These are phyloP conservation scores for Dryadomyces sulphureus DNA, from an alignment of 2,329 filamentous ascomycete species.

Conservation along the genomic window DNA sequence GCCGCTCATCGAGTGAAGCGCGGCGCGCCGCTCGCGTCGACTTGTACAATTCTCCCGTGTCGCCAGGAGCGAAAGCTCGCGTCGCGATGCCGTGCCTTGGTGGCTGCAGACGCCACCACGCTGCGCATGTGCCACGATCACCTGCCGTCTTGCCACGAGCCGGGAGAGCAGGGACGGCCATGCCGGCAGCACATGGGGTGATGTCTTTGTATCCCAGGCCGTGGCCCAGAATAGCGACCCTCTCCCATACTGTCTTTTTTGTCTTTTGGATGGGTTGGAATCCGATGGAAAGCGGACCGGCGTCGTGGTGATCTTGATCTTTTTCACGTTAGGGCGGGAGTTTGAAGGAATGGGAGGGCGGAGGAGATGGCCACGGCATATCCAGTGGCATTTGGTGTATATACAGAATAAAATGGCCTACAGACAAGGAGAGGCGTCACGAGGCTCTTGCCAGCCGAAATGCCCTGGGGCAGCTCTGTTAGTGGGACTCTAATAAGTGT, in stretches of 20 bases:
- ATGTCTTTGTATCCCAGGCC: too few species aligned
- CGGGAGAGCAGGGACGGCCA: not conserved
- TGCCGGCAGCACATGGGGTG: too few species aligned
- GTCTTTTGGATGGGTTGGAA: not conserved
- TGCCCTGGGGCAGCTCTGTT: too few species aligned
- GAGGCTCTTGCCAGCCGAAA: too few species aligned
- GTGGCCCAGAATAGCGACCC: too few species aligned
- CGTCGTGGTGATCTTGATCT: not conserved
- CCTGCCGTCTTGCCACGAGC: not conserved
- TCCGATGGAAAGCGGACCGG: not conserved
- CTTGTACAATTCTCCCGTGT: not conserved
- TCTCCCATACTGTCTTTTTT: not conserved
- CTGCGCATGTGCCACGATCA: not conserved
- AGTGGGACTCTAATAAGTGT: not conserved
- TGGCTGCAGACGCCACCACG: not conserved
- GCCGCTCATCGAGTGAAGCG: constrained; percentile 43
- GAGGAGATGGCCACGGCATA: not conserved
- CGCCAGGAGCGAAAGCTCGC: not conserved
- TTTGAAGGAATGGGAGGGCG: not conserved
- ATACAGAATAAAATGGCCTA: not conserved
- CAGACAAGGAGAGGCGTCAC: too few species aligned
- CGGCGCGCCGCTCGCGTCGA: not conserved
- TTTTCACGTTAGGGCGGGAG: not conserved
- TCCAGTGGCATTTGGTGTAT: not conserved
- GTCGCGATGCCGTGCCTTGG: not conserved